A percentile compares a stretch with the other conserved stretches of the same genome.
Evolutionary conservation across 176 grass and related monocot genomes (phyloP).

Genomic region (Aegilops sharonensis): DNA sequence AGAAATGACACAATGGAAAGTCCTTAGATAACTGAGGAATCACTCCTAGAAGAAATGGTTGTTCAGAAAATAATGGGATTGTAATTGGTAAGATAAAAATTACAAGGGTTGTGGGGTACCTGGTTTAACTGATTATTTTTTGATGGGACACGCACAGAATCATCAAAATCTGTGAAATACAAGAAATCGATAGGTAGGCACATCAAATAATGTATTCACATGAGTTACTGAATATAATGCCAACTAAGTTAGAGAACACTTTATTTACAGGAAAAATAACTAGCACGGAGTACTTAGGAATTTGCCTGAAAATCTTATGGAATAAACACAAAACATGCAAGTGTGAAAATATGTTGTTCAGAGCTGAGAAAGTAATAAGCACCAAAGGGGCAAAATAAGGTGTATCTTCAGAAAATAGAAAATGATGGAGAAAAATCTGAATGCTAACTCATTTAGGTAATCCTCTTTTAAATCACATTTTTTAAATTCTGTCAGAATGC

Average conservation of each 20-base stretch:
- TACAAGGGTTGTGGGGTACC: slow-evolving; percentile 24
- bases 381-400: not conserved
- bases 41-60: not conserved
- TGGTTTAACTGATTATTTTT: slow-evolving; percentile 26
- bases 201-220: slow-evolving; percentile 9
- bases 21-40: slow-evolving; percentile 6
- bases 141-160: not conserved
- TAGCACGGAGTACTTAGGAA: not conserved
- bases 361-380: not conserved
- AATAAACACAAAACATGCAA: not conserved
- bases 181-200: not conserved
- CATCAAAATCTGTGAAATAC: slow-evolving; percentile 32
- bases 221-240: not conserved
- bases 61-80: not conserved
- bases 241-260: not conserved
- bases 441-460: not conserved
- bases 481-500: not conserved
- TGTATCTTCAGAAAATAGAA: not conserved
- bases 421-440: not conserved
- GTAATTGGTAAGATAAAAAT: slow-evolving; percentile 1
- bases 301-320: not conserved
- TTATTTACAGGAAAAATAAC: slow-evolving; percentile 1
- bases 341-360: slow-evolving; percentile 9
- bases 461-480: not conserved
- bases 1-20: not conserved